Evolutionary conservation across 1,139 yeast species (phyloP), one percentile per base, ranked within the genome.

Genomic region (Candida smagusa): DNA sequence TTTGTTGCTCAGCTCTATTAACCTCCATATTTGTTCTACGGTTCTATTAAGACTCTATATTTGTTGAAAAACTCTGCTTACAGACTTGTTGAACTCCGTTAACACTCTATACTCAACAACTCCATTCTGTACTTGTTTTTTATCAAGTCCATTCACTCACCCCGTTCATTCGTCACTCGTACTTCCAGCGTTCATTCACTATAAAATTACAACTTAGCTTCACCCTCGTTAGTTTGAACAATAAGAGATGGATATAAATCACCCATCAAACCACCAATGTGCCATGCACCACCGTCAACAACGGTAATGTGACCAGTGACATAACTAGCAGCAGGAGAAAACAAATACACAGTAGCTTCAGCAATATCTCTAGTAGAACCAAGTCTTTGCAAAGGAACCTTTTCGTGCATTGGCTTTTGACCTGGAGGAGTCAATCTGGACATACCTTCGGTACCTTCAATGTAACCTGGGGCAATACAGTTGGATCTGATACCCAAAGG

Each of bases 211-310:
- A 56, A 50, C 50, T 56, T 56, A 13, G 48, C 8, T 11, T 44
- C 37, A 6, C 47, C 55, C n/a, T 33, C 39, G 41, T 61, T 65
- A 36, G 58, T 63, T 34, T 47, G 49, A 30, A 53, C 47, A 28
- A 68, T 49, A 23, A 56, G 56, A 3, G 43, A 44, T 0, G 76
- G 76, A 43, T 70, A 70, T 41, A 67, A 49, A 35, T 59, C 60
- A 26, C 61, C 62, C 47, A 55, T 48, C 28, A 48, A 48, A 44
- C 53, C 72, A 13, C 88, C 92, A 53, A 78, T 65, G 54, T 88
- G 95, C 96, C 97, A 89, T 40, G 77, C 72, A 2, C 82, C 97
- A 37, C 97, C 97, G 59, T 90, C 98, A 9, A 90, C 96, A 9
- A 88, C 84, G 32, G 78, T 69, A 19, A 83, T 67, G 3, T 88